Base-by-base conservation (phyloP, 805 yeast species). In the Metschnikowia orientalis region DNA sequence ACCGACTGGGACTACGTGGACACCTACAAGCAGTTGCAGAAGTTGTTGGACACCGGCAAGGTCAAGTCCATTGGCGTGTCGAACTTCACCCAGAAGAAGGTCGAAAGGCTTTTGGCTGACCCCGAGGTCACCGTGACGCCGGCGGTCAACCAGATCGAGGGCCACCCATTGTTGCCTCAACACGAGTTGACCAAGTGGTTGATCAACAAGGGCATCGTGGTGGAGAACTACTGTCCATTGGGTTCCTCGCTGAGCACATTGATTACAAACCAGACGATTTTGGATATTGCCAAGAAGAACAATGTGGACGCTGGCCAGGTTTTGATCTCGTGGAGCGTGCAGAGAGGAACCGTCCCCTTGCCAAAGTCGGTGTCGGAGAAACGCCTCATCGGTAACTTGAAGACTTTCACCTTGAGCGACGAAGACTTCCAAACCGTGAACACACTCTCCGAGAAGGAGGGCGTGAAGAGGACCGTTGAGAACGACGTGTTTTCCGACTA, bases 351-450 rank as follows among this genome's bases (percentile, higher is more conserved):
- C 6, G 35, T 44, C 5, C 48, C 45, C 23, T 44, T 45, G 50
- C 50, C 50, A 22, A 45, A 45, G 34, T 37, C 45, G n/a, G 40
- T 38, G 9, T 38, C 37, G n/a, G 60, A 54, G 27, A 44, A 57
- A 8, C 52, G 70, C 51, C 51, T 66, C 40, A 45, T 57, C 41
- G 46, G 61, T 26, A 59, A 69, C 51, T 50, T 61, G 43, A 49
- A 62, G 41, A 61, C 69, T 8, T 47, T 63, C 32, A 41, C 30
- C 12, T 57, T 65, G 44, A 44, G 57, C 16, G 55, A 56, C 12
- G 67, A 57, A 28, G 70, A 64, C 38, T 59, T 63, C 35, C 58
- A 51, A 22, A 45, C 53, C 10, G 54, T 65, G 41, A 56, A 54
- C 45, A 42, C 42, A 9, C 54, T 65, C 35, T 34, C 59, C 23